Conservation (phyloP, 768 basidiomycete species). For the Chalciporus pseudorubinellus region DNA sequence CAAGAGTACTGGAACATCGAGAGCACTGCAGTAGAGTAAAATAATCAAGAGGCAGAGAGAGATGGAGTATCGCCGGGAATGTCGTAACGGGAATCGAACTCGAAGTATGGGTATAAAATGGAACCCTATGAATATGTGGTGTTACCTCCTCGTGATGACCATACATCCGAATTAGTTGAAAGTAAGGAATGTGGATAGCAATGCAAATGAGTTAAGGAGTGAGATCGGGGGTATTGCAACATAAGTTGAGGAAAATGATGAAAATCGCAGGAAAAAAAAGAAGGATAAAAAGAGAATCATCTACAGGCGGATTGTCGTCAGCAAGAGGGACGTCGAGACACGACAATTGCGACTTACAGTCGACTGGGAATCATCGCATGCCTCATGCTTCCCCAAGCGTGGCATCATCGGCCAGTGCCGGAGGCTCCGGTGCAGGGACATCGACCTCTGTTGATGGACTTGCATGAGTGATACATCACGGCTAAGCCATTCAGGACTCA, state of each 20-base stretch:
- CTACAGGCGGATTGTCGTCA: neutral
- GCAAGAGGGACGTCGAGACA: neutral
- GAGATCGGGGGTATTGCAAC: conserved; percentile 2
- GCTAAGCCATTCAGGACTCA: neutral
- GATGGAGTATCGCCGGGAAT: neutral
- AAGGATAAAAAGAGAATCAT: neutral
- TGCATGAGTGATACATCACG: conserved; percentile 1
- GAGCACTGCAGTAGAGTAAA: conserved; percentile 34
- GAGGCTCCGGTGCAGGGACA: neutral
- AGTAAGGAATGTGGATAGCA: conserved; percentile 10
- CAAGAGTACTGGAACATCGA: conserved; percentile 86
- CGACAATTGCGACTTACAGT: neutral
- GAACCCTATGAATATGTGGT: conserved; percentile 10
- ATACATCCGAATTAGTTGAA: conserved; percentile 11
- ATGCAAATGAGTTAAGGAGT: conserved; percentile 2
- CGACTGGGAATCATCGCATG: neutral
- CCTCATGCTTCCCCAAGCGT: conserved; percentile 1
- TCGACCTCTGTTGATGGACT: neutral
- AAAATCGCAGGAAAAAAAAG: neutral
- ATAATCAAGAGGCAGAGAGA: neutral
- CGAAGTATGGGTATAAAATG: conserved; percentile 3
- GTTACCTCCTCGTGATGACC: conserved; percentile 12
- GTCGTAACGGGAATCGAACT: conserved; percentile 15
- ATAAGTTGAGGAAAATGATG: neutral
- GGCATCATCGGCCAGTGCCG: neutral